phyloP scores from a whole-genome alignment of 1,139 yeast species.

The Geotrichum armillariae region DNA sequence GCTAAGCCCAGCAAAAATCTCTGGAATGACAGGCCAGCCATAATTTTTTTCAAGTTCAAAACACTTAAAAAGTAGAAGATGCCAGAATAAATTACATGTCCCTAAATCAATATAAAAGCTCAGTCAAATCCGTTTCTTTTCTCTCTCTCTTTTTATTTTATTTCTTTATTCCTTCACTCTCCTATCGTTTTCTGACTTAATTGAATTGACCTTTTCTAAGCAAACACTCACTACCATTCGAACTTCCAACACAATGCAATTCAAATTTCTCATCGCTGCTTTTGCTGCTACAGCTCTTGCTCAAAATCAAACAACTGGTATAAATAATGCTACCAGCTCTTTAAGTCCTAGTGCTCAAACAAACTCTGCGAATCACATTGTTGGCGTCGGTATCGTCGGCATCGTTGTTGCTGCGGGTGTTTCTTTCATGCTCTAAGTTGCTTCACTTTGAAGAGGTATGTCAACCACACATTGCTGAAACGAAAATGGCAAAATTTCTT shows the following conservation, averaged over 20 bases:
- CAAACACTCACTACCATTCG: no score
- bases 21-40: no score
- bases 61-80: no score
- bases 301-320: conserved; percentile 29
- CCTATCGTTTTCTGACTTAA: no score
- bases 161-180: no score
- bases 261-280: conserved; percentile 51
- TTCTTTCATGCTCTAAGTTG: conserved; percentile 59
- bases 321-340: conserved; percentile 26
- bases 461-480: neutral
- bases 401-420: conserved; percentile 76
- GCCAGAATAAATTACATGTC: no score
- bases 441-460: neutral
- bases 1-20: no score
- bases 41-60: no score
- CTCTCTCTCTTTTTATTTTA: no score
- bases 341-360: conserved; percentile 37
- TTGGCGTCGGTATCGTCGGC: conserved; percentile 64
- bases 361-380: conserved; percentile 57
- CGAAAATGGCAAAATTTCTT: neutral
- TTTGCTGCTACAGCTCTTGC: conserved; percentile 51
- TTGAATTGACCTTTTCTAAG: no score
- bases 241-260: conserved; percentile 69
- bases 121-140: no score
- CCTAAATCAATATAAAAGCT: no score